Base-by-base conservation (phyloP, 176 grass and related monocot genomes). In the Leersia perrieri region DNA sequence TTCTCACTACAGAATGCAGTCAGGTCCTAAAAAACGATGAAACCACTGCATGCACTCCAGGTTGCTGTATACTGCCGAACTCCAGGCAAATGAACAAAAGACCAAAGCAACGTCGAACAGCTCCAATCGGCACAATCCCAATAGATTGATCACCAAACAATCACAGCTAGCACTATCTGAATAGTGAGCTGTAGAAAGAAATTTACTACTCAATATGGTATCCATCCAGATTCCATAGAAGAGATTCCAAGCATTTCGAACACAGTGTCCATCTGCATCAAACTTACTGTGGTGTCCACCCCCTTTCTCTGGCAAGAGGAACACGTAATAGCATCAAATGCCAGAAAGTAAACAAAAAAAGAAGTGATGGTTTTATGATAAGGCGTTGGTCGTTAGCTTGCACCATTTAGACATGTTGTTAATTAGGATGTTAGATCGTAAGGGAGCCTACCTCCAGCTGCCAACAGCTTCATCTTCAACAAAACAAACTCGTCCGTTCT, bases 231-330 rank as follows among this genome's bases (percentile, higher is more conserved):
- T 22, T 53, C 49, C 49, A 53, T 53, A n/a, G 82, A 66, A 84
- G 80, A 75, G 89, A 35, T 87, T 22, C 80, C 63, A 89, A 82
- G 62, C 73, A 85, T 87, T 89, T 91, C 11, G 45, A 79, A 89
- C 53, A 85, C 14, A 77, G 64, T 57, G 35, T 82, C 76, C 84
- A 87, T 75, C 87, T 76, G 84, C 91, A 86, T 77, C 74, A 73
- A 73, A 88, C 44, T 79, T 84, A 84, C 70, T 11, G 4, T 6
- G 61, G 33, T 72, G 87, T 74, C 75, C 60, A 83, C 35, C 64
- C 87, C 86, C 76, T 45, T 83, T 89, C 62, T 89, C 87, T 91
- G 92, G 89, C 84, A 94, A 94, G 73, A 94, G 80, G 73, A 94
- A 87, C 84, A 91, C 68, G 82, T 20, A 70, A 91, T n/a, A 89